Evolutionary conservation across 495 filamentous ascomycete genomes (phyloP).

Genomic region (Penicillium soppii): DNA sequence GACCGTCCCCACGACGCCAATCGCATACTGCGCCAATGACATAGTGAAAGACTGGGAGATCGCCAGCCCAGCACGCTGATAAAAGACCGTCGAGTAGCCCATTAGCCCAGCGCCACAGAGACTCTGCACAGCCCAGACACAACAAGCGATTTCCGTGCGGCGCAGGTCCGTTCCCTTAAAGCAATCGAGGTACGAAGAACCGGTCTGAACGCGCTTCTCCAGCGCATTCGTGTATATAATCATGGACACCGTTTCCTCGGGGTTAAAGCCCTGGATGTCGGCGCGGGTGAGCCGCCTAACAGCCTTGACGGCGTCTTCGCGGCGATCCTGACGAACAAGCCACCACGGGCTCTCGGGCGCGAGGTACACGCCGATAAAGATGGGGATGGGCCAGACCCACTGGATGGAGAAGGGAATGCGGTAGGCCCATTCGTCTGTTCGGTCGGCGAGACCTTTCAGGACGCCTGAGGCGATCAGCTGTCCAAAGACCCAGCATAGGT

Average conservation of each 20-base stretch:
- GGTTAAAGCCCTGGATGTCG: constrained; percentile 60
- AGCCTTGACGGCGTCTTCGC: constrained; percentile 63
- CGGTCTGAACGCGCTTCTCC: constrained; percentile 61
- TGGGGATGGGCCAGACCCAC: constrained; percentile 78
- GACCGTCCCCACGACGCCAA: constrained; percentile 29
- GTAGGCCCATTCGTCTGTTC: constrained; percentile 61
- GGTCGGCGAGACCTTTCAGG: constrained; percentile 46
- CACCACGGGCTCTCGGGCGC: constrained; percentile 81
- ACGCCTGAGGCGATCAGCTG: constrained; percentile 71
- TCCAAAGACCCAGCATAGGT: constrained; percentile 77
- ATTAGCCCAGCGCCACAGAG: constrained; percentile 71
- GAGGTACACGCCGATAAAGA: constrained; percentile 65
- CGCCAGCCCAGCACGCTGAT: constrained; percentile 41
- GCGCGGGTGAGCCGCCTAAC: constrained; percentile 62
- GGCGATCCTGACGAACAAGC: constrained; percentile 67
- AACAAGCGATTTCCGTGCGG: constrained; percentile 72
- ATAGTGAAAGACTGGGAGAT: constrained; percentile 33
- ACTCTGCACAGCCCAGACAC: constrained; percentile 79
- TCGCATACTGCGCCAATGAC: constrained; percentile 25
- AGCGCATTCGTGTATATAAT: constrained; percentile 77
- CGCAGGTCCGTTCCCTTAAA: constrained; percentile 70
- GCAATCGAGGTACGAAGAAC: constrained; percentile 67
- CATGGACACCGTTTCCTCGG: constrained; percentile 73
- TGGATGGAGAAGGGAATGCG: constrained; percentile 68
- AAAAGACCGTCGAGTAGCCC: constrained; percentile 75